These are phyloP conservation scores for Neurospora sp. DNA, from an alignment of 495 filamentous ascomycete genomes.

Conservation along the genomic window DNA sequence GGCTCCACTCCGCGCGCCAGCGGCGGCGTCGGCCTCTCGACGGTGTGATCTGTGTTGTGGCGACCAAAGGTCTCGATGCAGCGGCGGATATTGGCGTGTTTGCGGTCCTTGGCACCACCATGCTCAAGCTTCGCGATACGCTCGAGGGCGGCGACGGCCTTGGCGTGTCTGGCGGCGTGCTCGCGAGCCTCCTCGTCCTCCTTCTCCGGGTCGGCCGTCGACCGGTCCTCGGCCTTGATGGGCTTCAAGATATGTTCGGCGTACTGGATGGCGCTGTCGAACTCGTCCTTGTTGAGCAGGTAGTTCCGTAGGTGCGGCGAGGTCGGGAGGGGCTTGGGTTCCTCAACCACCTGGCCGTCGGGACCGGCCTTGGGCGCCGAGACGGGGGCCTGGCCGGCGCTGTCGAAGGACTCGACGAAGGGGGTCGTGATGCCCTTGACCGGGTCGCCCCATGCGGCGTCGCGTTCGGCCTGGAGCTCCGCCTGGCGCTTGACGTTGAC, in stretches of 20 bases:
- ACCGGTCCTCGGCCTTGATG: slow-evolving; percentile 23
- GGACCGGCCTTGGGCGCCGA: slow-evolving; percentile 26
- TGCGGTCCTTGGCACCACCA: slow-evolving; percentile 63
- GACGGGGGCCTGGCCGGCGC: slow-evolving; percentile 31
- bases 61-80: slow-evolving; percentile 85
- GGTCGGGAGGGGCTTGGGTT: slow-evolving; percentile 29
- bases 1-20: slow-evolving; percentile 27
- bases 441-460: slow-evolving; percentile 58
- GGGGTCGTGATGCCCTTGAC: slow-evolving; percentile 67
- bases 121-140: slow-evolving; percentile 68
- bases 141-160: slow-evolving; percentile 54
- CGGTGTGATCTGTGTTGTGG: slow-evolving; percentile 68
- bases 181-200: slow-evolving; percentile 24
- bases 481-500: slow-evolving; percentile 66
- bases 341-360: slow-evolving; percentile 22
- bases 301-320: slow-evolving; percentile 55
- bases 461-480: slow-evolving; percentile 51
- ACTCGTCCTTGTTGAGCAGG: slow-evolving; percentile 54
- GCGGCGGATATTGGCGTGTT: slow-evolving; percentile 66
- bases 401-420: slow-evolving; percentile 75
- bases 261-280: slow-evolving; percentile 51
- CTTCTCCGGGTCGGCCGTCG: slow-evolving; percentile 35
- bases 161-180: slow-evolving; percentile 38
- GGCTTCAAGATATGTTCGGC: slow-evolving; percentile 55
- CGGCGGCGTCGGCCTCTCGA: slow-evolving; percentile 43